Base-by-base conservation (phyloP, 129 eudicot genomes). In the Silybum marianum region DNA sequence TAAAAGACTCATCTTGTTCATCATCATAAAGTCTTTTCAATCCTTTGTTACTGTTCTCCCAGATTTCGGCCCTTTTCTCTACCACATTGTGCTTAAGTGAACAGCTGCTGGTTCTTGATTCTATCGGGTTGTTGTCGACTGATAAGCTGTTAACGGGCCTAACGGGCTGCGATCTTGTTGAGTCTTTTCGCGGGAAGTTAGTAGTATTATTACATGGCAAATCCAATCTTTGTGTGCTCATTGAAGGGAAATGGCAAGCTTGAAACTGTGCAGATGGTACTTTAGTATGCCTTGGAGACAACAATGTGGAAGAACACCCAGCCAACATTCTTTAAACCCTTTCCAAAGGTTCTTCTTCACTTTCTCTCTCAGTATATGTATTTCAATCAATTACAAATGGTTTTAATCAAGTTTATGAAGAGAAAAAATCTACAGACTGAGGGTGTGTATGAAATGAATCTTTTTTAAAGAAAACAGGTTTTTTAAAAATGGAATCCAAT, bases 141-240 rank as follows among this genome's bases (percentile, higher is more conserved):
- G 86, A 83, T 23, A 83, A 23, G 8, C 87, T 70, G 51, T 89
- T 83, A 8, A 90, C 90, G 3, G 94, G 93, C 85, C 91, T 88
- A 44, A 86, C 69, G 0, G 93, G 79, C 62, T 84, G 99, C 0
- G 90, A 79, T 73, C 93, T 74, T 1, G 93, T 58, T 5, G 87
- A 60, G 0, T 88, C 97, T 83, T 88, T 95, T 46, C 91, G 79
- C 3, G 90, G 82, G 78, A 95, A 92, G 80, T 75, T 88, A 73
- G 68, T 77, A 38, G 85, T 34, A 75, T 78, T 34, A 75, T 78
- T 83, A 80, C 97, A 87, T 46, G 97, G 90, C 26, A 95, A 82
- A 65, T 95, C 99, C 85, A 95, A 87, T 89, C 99, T 92, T 51
- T 91, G 97, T 82, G 97, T 95, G 95, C 92, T 92, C 97, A 95